Conservation (phyloP, 2,329 filamentous ascomycete species). For the Trichoderma sp. region DNA sequence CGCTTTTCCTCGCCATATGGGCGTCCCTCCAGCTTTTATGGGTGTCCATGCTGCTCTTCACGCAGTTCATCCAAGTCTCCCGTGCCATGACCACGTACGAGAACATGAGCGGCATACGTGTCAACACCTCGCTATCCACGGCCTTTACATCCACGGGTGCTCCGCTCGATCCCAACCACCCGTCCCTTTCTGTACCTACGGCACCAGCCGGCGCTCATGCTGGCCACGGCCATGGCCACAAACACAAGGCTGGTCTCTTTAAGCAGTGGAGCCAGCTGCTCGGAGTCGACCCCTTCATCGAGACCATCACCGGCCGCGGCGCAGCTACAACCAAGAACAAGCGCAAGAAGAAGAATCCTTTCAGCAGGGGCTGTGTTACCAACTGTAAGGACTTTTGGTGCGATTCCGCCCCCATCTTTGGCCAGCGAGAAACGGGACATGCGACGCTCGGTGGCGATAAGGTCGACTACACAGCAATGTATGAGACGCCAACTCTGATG, state of each 20-base stretch:
- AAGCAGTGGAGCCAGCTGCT: slow-evolving; percentile 80
- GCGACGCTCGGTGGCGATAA: slow-evolving; percentile 73
- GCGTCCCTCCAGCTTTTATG: slow-evolving; percentile 80
- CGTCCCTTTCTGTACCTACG: slow-evolving; percentile 56
- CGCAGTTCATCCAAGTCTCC: slow-evolving; percentile 89
- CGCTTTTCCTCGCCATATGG: slow-evolving; percentile 77
- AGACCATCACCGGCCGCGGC: slow-evolving; percentile 81
- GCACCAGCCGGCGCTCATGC: slow-evolving; percentile 39
- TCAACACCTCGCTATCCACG: slow-evolving; percentile 54
- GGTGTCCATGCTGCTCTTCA: slow-evolving; percentile 95
- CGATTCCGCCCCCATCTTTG: slow-evolving; percentile 79
- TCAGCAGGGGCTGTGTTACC: slow-evolving; percentile 73
- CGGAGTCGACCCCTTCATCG: slow-evolving; percentile 89
- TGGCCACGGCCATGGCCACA: slow-evolving; percentile 43
- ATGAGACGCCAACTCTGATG: slow-evolving; percentile 76
- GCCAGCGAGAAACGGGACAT: slow-evolving; percentile 67
- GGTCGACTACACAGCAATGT: slow-evolving; percentile 86
- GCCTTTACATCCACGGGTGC: slow-evolving; percentile 77
- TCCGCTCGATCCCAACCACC: slow-evolving; percentile 64
- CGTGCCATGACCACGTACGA: slow-evolving; percentile 95
- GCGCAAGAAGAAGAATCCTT: slow-evolving; percentile 70
- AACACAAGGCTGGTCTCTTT: slow-evolving; percentile 63
- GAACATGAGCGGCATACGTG: slow-evolving; percentile 80
- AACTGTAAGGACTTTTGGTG: slow-evolving; percentile 98
- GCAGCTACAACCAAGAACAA: slow-evolving; percentile 57